phyloP scores from a whole-genome alignment of 257 asterid species.

The Gentiana dahurica region DNA sequence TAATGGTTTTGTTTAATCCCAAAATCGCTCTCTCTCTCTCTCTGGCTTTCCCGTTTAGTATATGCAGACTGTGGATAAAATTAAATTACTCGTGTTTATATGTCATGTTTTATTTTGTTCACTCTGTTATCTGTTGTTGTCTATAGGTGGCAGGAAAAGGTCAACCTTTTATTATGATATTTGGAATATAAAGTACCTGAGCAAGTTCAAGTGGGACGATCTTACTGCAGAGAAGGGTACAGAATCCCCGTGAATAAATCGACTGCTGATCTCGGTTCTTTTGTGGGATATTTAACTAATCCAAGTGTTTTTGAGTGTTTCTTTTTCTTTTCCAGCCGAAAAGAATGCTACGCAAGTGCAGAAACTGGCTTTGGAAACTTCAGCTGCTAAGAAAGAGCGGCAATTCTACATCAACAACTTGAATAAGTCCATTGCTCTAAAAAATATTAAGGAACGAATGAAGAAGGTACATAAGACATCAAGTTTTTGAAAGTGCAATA shows the following conservation, averaged over 20 bases:
- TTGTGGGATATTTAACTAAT: slow-evolving; percentile 11
- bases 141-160: slow-evolving; percentile 81
- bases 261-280: slow-evolving; percentile 3
- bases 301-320: background rate
- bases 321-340: slow-evolving; percentile 35
- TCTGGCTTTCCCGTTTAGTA: background rate
- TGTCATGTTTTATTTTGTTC: background rate
- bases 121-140: slow-evolving; percentile 2
- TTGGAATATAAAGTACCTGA: slow-evolving; percentile 93
- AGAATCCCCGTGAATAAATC: slow-evolving; percentile 1
- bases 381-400: slow-evolving; percentile 79
- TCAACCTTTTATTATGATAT: slow-evolving; percentile 76
- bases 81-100: background rate
- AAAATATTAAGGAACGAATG: slow-evolving; percentile 55
- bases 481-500: background rate
- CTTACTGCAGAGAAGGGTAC: slow-evolving; percentile 78
- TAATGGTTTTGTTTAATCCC: too few relatives aligned
- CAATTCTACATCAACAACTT: slow-evolving; percentile 72
- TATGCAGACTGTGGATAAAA: background rate
- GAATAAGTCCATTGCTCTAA: slow-evolving; percentile 60
- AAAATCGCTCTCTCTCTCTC: background rate
- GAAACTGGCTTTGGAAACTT: slow-evolving; percentile 59
- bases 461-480: slow-evolving; percentile 46
- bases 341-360: slow-evolving; percentile 72
- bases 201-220: slow-evolving; percentile 98